Base-by-base conservation (phyloP, 306 rosid genomes). In the Castanea mollissima region DNA sequence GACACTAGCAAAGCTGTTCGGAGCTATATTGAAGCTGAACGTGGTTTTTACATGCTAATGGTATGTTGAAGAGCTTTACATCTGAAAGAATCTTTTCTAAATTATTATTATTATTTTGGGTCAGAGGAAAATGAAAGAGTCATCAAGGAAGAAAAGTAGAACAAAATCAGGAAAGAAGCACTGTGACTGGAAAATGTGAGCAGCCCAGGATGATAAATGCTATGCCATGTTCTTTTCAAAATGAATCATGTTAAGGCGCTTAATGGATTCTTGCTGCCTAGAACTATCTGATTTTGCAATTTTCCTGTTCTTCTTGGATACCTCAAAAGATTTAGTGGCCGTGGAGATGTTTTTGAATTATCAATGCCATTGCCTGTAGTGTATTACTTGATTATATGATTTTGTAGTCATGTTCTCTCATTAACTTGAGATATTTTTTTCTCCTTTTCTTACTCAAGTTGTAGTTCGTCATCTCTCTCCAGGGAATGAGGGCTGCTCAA, bases 401-500 rank as follows among this genome's bases (percentile, higher is more conserved):
- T 41, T 41, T 41, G 46, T 41, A 1, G 46, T 41, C 46, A 41
- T 41, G 10, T 41, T 41, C 2, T 41, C 46, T 41, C 46, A 41
- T 41, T 41, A 41, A 41, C 46, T 41, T 8, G 46, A 41, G 11
- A 41, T 41, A 8, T 41, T 7, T 41, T 41, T 41, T 41, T 41
- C 11, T 41, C 46, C 11, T 41, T 41, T 41, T 41, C 46, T 41
- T 41, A 41, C 46, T 41, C 46, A 41, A 8, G 87, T 55, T 77
- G 87, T 85, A 57, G 78, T 80, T 71, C 74, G 38, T 83, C 73
- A 72, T 77, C 74, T 86, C 80, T 76, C 80, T 74, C 62, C 86
- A 15, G 88, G 77, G 32, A 85, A 86, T 64, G 88, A 81, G 58
- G 88, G 79, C 75, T 18, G 78, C 89, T 87, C 86, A 20, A 85